A percentile compares a stretch with the other conserved stretches of the same genome.
These are phyloP conservation scores for Lonicera japonica DNA, from an alignment of 129 eudicot species.

Conservation along the genomic window DNA sequence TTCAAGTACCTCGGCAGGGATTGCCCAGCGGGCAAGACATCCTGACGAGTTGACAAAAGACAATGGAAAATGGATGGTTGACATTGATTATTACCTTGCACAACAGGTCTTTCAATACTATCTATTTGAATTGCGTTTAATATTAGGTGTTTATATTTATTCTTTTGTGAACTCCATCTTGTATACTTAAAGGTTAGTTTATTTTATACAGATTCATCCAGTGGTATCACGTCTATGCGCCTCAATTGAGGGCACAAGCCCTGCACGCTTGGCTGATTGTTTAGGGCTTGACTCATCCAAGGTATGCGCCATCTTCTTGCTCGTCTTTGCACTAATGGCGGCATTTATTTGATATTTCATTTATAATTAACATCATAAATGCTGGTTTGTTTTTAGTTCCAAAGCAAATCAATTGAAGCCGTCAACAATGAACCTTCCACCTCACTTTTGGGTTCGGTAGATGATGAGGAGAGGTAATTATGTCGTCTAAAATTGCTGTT, in stretches of 20 bases:
- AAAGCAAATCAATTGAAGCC: conserved; percentile 68
- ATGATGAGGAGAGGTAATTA: conserved; percentile 85
- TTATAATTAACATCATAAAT: conserved; percentile 10
- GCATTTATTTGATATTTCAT: background rate
- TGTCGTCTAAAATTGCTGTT: background rate
- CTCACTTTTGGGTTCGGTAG: conserved; percentile 43
- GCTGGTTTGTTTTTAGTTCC: conserved; percentile 45
- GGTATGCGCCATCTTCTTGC: conserved; percentile 31
- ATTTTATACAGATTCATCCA: conserved; percentile 78
- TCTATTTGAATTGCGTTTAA: background rate
- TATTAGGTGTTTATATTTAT: background rate
- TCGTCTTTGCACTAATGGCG: background rate
- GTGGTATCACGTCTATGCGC: conserved; percentile 98
- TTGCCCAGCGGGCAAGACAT: conserved; percentile 99
- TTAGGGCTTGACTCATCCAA: conserved; percentile 97
- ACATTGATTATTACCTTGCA: conserved; percentile 90
- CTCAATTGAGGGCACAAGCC: conserved; percentile 95
- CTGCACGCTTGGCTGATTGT: conserved; percentile 93
- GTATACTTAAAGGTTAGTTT: conserved; percentile 3
- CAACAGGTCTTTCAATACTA: conserved; percentile 57
- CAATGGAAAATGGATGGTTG: conserved; percentile 74
- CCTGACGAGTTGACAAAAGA: conserved; percentile 86
- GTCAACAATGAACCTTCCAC: conserved; percentile 55
- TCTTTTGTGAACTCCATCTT: background rate
- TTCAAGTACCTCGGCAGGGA: conserved; percentile 64